A percentile compares a stretch with the other conserved stretches of the same genome.
phyloP scores from a whole-genome alignment of 129 eudicot species.

The Pittosporum tobira region DNA sequence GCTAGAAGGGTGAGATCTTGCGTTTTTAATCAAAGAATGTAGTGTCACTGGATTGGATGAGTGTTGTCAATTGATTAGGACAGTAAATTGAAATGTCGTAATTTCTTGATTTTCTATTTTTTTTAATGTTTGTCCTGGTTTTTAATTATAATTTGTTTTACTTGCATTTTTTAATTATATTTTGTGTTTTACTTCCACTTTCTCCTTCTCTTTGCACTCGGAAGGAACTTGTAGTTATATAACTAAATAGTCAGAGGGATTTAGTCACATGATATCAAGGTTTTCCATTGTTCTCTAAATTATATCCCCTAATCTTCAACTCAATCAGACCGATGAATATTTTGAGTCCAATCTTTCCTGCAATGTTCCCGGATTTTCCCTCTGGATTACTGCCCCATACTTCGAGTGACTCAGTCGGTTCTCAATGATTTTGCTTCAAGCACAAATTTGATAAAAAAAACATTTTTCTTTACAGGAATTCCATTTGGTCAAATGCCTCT shows the following conservation, averaged over 20 bases:
- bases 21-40: no score
- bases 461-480: slow-evolving; percentile 60
- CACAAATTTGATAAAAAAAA: slow-evolving; percentile 28
- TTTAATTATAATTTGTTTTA: background rate
- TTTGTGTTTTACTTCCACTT: background rate
- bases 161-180: background rate
- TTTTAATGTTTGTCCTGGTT: background rate
- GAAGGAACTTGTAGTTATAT: background rate
- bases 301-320: background rate
- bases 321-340: background rate
- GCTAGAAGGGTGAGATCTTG: no score
- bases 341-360: slow-evolving; percentile 6
- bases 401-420: slow-evolving; percentile 13
- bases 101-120: background rate
- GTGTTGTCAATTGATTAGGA: no score
- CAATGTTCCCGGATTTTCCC: slow-evolving; percentile 2
- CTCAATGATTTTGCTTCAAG: slow-evolving; percentile 20
- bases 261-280: background rate
- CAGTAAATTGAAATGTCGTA: no score
- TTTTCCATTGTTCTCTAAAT: background rate
- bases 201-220: background rate
- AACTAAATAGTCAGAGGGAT: background rate
- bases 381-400: slow-evolving; percentile 8
- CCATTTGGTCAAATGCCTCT: slow-evolving; percentile 59
- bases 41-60: no score